Evolutionary conservation across 768 basidiomycete genomes (phyloP).

Genomic region (Saitozyma sp.): DNA sequence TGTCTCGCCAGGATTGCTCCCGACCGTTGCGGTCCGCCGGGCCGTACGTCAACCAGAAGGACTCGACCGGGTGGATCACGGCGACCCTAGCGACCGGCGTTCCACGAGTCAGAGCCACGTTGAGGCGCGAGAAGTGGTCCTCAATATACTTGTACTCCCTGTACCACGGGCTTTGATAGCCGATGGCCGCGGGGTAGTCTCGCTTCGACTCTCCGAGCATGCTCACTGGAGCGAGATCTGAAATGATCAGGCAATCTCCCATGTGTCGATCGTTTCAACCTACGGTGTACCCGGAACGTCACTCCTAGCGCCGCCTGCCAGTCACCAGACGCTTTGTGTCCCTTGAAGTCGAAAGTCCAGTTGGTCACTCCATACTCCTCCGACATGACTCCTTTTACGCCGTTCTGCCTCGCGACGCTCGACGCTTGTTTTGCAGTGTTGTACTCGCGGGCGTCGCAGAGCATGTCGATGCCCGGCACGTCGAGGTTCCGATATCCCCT

Average conservation of each 20-base stretch:
- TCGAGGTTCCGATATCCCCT: conserved; percentile 36
- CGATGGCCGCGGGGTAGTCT: conserved; percentile 39
- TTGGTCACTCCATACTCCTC: conserved; percentile 29
- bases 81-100: conserved; percentile 31
- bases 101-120: conserved; percentile 32
- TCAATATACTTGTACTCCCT: conserved; percentile 36
- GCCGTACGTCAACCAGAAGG: conserved; percentile 38
- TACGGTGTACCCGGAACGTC: conserved; percentile 5
- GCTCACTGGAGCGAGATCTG: conserved; percentile 24
- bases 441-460: conserved; percentile 32
- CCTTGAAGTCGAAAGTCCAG: conserved; percentile 35
- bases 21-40: conserved; percentile 28
- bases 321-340: conserved; percentile 42
- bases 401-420: conserved; percentile 29
- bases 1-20: conserved; percentile 24
- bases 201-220: conserved; percentile 39
- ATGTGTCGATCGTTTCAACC: conserved; percentile 7
- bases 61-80: conserved; percentile 44
- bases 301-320: conserved; percentile 34
- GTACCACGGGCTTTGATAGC: conserved; percentile 41
- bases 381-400: conserved; percentile 11
- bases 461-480: conserved; percentile 38
- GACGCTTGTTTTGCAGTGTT: conserved; percentile 38
- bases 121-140: conserved; percentile 37
- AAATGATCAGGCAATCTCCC: not conserved